Evolutionary conservation across 345 rosid species (phyloP), one percentile per base, ranked within the genome.

Genomic region (Erucastrum elatum): DNA sequence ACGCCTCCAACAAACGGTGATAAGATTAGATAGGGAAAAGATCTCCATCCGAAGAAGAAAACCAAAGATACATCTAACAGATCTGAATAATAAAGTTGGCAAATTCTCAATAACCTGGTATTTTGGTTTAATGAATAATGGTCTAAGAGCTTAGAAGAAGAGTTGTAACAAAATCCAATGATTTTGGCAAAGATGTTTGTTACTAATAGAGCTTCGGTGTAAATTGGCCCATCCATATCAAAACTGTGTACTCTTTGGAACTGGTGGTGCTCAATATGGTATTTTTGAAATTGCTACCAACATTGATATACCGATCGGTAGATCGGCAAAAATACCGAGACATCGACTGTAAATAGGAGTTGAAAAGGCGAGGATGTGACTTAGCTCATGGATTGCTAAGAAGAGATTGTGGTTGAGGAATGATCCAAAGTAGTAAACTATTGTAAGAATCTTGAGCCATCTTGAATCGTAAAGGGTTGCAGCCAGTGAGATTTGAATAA

Each of bases 1-100:
- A 96, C 94, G 13, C 94, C 98, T 49, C 97, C 98, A 35, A 92
- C 93, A 46, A 94, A 94, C 6, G 98, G 90, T 3, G 97, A 94
- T 59, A 92, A 88, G 81, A 92, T 87, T 78, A 92, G 77, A 80
- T 92, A 90, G 8, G 84, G 87, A 8, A 92, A 83, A 34, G 94
- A 88, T 74, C 78, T 92, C 90, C 92, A 89, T 51, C 96, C 92
- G 72, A 87, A 88, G 72, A 88, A 77, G 56, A 86, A 49, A 76
- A 90, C 90, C 79, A 92, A 3, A 37, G 81, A 81, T 17, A 71
- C 83, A 41, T 92, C 88, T 5, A 92, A 58, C 82, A 71, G 2
- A 88, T 76, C 82, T 94, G 97, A 72, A 84, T 53, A 17, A 58
- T 21, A 21, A 89, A 82, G 77, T 92, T 94, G 80, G 71, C 46